Evolutionary conservation across 352 stramenopile genomes (phyloP).

Genomic region (Phytophthora fragariaefolia): DNA sequence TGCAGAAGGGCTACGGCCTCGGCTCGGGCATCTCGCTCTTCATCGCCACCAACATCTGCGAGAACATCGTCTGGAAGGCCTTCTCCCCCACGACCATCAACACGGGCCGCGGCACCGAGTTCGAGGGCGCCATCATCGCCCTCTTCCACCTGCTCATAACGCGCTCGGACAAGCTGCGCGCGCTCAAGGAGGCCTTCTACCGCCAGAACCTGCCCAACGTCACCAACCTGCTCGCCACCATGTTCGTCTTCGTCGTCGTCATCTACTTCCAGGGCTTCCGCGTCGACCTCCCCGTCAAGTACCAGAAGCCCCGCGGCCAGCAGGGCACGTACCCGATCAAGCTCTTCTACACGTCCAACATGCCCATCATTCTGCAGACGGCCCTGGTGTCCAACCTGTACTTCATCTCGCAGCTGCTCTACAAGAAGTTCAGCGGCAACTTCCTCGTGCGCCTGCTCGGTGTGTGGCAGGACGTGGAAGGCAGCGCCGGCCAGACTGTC

Average conservation of each 20-base stretch:
- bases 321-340: constrained; percentile 99
- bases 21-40: constrained; percentile 99
- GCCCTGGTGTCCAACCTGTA: constrained; percentile 99
- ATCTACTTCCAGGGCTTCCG: constrained; percentile 99
- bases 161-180: constrained; percentile 97
- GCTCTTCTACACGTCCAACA: constrained; percentile 99
- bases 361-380: constrained; percentile 99
- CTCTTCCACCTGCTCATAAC: constrained; percentile 99
- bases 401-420: constrained; percentile 99
- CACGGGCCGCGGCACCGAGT: constrained; percentile 98
- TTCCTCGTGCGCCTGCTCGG: constrained; percentile 98
- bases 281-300: constrained; percentile 95
- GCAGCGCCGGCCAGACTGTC: constrained; percentile 93
- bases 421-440: constrained; percentile 99
- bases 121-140: constrained; percentile 99
- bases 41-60: constrained; percentile 99
- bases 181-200: constrained; percentile 98
- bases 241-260: constrained; percentile 99
- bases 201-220: constrained; percentile 99
- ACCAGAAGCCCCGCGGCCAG: constrained; percentile 99
- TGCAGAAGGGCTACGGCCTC: constrained; percentile 99
- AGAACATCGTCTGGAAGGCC: constrained; percentile 99
- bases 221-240: constrained; percentile 98
- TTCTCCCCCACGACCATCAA: constrained; percentile 99
- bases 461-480: constrained; percentile 98